phyloP scores from a whole-genome alignment of 1,284 basidiomycete species.

The Boletus mariae region DNA sequence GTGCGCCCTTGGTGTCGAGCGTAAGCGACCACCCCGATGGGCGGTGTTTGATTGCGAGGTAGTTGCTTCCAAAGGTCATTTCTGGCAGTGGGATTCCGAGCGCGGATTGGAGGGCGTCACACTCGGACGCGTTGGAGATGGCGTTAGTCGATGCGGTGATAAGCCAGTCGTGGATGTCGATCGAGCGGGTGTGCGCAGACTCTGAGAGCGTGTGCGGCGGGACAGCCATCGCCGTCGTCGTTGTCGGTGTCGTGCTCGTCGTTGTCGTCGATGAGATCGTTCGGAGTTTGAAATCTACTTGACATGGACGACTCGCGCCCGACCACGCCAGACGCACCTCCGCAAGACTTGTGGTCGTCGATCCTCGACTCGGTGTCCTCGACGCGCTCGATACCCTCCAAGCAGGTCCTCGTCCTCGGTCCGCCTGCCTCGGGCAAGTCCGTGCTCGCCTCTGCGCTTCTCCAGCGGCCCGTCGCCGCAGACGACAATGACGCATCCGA shows the following conservation, averaged over 20 bases:
- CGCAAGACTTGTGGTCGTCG: constrained; percentile 85
- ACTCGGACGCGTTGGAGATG: constrained; percentile 74
- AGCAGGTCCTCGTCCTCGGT: constrained; percentile 81
- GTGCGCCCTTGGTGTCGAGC: constrained; percentile 70
- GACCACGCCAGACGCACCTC: constrained; percentile 63
- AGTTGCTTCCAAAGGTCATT: constrained; percentile 95
- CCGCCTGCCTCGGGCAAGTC: constrained; percentile 77
- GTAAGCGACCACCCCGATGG: constrained; percentile 61
- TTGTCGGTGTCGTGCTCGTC: constrained; percentile 6
- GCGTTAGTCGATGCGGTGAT: constrained; percentile 65
- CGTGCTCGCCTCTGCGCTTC: constrained; percentile 61
- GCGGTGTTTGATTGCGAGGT: constrained; percentile 61
- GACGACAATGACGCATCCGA: constrained; percentile 64
- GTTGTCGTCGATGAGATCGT: constrained; percentile 3
- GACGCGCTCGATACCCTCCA: constrained; percentile 79
- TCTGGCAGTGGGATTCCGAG: constrained; percentile 87
- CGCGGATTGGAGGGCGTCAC: constrained; percentile 61
- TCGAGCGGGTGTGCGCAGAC: constrained; percentile 61
- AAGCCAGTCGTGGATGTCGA: constrained; percentile 61
- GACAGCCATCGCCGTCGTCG: constrained; percentile 35
- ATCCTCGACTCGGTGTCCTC: constrained; percentile 88
- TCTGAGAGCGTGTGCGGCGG: constrained; percentile 64
- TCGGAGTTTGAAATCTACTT: constrained; percentile 27
- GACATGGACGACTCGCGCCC: constrained; percentile 52
- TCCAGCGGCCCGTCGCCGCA: constrained; percentile 53